phyloP scores from a whole-genome alignment of 2,329 filamentous ascomycete genomes.

The Verticillium tricorpus region DNA sequence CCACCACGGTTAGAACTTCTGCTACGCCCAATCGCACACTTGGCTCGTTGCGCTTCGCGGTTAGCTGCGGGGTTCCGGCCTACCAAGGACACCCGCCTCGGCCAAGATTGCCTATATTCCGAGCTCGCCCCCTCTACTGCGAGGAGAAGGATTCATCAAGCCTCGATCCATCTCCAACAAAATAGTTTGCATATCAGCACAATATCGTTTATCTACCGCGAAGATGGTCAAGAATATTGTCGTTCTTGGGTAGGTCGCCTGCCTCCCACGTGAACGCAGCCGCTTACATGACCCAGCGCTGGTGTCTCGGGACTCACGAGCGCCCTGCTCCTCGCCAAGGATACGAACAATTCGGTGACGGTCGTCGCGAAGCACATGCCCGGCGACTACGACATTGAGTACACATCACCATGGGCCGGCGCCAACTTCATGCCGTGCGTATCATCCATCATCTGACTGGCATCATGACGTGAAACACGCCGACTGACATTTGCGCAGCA shows the following conservation, averaged over 20 bases:
- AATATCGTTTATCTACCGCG: not conserved
- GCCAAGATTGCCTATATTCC: not conserved
- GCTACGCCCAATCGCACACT: not conserved
- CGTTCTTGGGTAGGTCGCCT: slow-evolving; percentile 27
- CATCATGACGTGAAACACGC: not conserved
- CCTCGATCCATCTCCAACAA: too few relatives aligned
- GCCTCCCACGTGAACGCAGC: not conserved
- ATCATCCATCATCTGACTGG: not conserved
- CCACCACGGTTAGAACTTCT: not conserved
- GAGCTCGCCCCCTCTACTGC: not conserved
- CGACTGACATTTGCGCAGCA: slow-evolving; percentile 17
- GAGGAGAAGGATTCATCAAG: not conserved
- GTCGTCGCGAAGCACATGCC: slow-evolving; percentile 71
- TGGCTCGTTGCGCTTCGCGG: not conserved
- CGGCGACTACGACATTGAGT: slow-evolving; percentile 80
- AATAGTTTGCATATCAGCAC: too few relatives aligned
- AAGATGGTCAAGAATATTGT: slow-evolving; percentile 46
- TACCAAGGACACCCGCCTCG: not conserved
- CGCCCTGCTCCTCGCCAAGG: slow-evolving; percentile 42
- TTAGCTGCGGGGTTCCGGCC: not conserved
- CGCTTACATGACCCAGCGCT: slow-evolving; percentile 24
- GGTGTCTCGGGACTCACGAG: slow-evolving; percentile 49
- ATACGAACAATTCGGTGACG: slow-evolving; percentile 34
- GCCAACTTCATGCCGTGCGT: slow-evolving; percentile 67
- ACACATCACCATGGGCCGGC: slow-evolving; percentile 76